These are phyloP conservation scores for Dendrobium nobile DNA, from an alignment of 106 monocot species.

Conservation along the genomic window DNA sequence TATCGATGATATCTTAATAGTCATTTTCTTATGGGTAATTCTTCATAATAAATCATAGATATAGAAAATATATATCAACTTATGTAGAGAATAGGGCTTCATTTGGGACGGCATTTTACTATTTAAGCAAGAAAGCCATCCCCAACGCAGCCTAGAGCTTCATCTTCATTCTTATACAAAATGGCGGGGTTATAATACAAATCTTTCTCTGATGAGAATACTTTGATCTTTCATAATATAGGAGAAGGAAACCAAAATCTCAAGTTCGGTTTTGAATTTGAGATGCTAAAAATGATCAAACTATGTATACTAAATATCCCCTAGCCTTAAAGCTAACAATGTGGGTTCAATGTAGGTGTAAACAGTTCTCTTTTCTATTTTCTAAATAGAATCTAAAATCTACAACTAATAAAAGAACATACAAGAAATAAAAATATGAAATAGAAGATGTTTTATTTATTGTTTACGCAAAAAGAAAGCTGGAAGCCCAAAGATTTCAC, in stretches of 20 bases:
- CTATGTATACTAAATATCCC: neutral
- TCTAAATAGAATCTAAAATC: slow-evolving; percentile 1
- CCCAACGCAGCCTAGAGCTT: neutral
- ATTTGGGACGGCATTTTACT: no score
- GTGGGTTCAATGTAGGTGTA: neutral
- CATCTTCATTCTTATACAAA: neutral
- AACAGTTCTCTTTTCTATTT: neutral
- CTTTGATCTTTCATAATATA: neutral
- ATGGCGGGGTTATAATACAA: no score
- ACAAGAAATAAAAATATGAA: neutral
- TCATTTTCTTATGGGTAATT: neutral
- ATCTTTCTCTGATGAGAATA: neutral
- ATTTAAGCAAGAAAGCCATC: no score
- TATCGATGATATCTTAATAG: neutral
- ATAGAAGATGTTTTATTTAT: neutral
- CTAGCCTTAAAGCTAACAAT: neutral
- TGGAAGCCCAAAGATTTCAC: neutral
- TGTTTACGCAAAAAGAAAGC: neutral
- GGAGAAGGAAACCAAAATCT: neutral
- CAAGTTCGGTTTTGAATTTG: neutral
- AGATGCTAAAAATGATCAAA: neutral
- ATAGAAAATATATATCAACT: neutral
- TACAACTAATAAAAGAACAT: neutral
- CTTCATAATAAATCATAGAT: neutral
- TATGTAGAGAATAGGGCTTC: neutral